These are phyloP conservation scores for Myxozyma nipponensis DNA, from an alignment of 805 yeast genomes.

Conservation along the genomic window DNA sequence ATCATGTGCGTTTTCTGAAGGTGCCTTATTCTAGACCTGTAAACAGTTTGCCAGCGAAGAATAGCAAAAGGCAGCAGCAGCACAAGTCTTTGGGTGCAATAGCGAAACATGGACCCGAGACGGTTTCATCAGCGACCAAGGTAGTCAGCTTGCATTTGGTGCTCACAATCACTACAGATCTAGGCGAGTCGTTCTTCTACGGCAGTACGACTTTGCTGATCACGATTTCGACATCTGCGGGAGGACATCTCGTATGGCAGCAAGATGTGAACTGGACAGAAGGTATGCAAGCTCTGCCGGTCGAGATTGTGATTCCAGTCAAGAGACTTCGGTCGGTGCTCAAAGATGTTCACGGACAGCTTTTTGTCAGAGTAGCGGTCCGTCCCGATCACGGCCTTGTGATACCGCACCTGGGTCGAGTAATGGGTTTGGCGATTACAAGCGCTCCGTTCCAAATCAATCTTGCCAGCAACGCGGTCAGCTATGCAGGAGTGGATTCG, in stretches of 20 bases:
- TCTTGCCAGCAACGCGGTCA: background rate
- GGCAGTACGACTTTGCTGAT: conserved; percentile 33
- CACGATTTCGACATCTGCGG: background rate
- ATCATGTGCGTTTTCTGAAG: conserved; percentile 21
- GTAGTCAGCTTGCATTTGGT: conserved; percentile 26
- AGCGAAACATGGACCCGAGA: background rate
- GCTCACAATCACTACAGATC: conserved; percentile 39
- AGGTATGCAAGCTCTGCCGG: conserved; percentile 17
- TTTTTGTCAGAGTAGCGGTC: background rate
- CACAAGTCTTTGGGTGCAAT: background rate
- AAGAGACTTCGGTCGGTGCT: background rate
- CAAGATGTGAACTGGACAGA: conserved; percentile 6
- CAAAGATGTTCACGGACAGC: background rate
- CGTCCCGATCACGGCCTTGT: background rate
- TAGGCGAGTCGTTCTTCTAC: conserved; percentile 42
- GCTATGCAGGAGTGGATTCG: background rate
- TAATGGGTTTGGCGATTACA: conserved; percentile 1
- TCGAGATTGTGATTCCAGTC: conserved; percentile 8
- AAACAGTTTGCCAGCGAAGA: background rate
- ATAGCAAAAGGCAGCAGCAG: background rate
- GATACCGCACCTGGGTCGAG: background rate
- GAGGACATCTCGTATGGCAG: background rate
- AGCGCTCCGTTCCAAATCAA: conserved; percentile 5
- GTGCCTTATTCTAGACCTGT: conserved; percentile 13
- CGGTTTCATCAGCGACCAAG: background rate